These are phyloP conservation scores for Plasmodium billcollinsi DNA, from an alignment of 169 alveolate species.

Conservation along the genomic window DNA sequence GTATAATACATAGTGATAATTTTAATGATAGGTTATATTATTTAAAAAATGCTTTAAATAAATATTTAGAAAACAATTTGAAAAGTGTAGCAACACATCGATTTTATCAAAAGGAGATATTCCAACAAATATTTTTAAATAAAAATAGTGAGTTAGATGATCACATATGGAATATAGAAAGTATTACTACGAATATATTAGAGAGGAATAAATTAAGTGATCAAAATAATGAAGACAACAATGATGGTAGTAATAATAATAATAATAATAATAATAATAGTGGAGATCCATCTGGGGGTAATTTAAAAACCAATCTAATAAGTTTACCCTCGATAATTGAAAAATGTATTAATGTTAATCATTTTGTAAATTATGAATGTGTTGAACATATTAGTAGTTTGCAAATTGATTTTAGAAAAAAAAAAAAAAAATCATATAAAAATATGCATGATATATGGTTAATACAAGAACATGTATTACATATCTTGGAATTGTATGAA, in stretches of 20 bases:
- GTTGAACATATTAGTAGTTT: slow-evolving; percentile 40
- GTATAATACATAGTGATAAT: slow-evolving; percentile 74
- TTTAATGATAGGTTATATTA: slow-evolving; percentile 72
- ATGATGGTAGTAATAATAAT: neutral
- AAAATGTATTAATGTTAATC: slow-evolving; percentile 32
- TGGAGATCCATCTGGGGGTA: neutral
- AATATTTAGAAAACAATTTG: slow-evolving; percentile 64
- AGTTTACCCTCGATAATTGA: slow-evolving; percentile 17
- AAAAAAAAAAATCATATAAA: slow-evolving; percentile 19
- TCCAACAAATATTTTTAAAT: slow-evolving; percentile 69
- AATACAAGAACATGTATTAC: slow-evolving; percentile 69
- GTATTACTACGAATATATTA: neutral
- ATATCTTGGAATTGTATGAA: slow-evolving; percentile 56
- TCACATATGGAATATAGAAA: neutral
- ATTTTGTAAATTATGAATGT: slow-evolving; percentile 49
- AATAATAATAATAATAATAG: neutral
- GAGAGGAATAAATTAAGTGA: neutral
- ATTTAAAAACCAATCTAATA: slow-evolving; percentile 22
- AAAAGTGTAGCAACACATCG: slow-evolving; percentile 76
- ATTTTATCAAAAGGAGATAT: slow-evolving; percentile 70
- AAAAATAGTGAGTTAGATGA: slow-evolving; percentile 1
- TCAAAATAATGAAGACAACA: neutral
- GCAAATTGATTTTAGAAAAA: slow-evolving; percentile 46
- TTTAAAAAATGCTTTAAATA: slow-evolving; percentile 47
- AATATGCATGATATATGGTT: slow-evolving; percentile 74